Percentiles rank a stretch among this genome's conserved stretches.
phyloP scores from a whole-genome alignment of 331 rosid species.

The Prunus yedoensis region DNA sequence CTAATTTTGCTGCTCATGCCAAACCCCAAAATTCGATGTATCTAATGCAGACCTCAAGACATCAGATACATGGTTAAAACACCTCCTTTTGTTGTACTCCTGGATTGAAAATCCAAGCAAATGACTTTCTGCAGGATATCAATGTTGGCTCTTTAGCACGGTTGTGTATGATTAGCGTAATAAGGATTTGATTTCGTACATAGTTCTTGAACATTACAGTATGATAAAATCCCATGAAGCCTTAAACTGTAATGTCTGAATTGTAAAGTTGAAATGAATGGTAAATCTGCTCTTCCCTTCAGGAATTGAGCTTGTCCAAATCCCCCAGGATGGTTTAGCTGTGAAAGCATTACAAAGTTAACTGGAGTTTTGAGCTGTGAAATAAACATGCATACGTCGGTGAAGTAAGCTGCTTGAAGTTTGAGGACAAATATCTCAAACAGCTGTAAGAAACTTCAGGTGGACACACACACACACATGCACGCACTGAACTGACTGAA shows the following conservation, averaged over 20 bases:
- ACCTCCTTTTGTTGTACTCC: constrained; percentile 29
- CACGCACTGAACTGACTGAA: no score
- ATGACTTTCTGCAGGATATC: constrained; percentile 30
- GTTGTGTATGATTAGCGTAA: constrained; percentile 35
- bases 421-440: no score
- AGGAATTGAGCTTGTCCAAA: not conserved
- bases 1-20: constrained; percentile 54
- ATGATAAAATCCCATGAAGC: constrained; percentile 27
- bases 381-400: not conserved
- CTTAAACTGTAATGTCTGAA: constrained; percentile 22
- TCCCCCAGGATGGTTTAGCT: not conserved
- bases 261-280: constrained; percentile 30
- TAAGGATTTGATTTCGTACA: constrained; percentile 20
- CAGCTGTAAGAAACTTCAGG: no score
- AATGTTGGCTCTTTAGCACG: constrained; percentile 22
- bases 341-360: not conserved
- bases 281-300: constrained; percentile 19
- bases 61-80: constrained; percentile 42
- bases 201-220: constrained; percentile 32
- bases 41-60: constrained; percentile 45
- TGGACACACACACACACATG: no score
- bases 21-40: constrained; percentile 40
- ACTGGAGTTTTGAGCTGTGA: not conserved
- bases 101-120: constrained; percentile 35
- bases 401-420: not conserved